Evolutionary conservation across 768 basidiomycete species (phyloP), one percentile per base, ranked within the genome.

Genomic region (Russula sp.): DNA sequence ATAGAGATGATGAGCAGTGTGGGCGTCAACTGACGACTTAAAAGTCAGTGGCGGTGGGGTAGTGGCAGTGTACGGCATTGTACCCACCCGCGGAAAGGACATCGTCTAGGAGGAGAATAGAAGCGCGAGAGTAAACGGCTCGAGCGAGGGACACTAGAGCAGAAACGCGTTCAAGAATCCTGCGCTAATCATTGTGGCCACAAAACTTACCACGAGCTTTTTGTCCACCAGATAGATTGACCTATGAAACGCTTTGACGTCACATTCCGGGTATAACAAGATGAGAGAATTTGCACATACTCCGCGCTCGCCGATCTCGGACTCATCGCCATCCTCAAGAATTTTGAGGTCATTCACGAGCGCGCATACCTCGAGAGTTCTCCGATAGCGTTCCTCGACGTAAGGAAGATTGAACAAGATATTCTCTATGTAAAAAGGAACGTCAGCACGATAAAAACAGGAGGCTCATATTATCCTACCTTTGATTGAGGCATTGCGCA

Each of bases 81-180:
- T 62, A 70, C 69, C 65, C 66, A 75, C 79, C 78, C 16, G 78
- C 78, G 22, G 77, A 81, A 58, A 83, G 71, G 57, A 93, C 91
- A 67, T 97, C 95, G 66, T 97, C 95, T 39, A 98, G 76, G 35
- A 96, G 75, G 2, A 98, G 76, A 20, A 88, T 76, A 0, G 88
- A 89, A 2, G 93, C 92, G 6, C 93, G 82, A 62, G 91, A 93
- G 74, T 97, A 95, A 27, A 97, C 86, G 8, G 94, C 93, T 47
- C 94, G 86, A 32, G 92, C 88, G 20, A 90, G 76, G 0, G 85
- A 86, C 20, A 90, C 86, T 86, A 55, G 0, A 35, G 20, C 10
- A 51, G 13, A 53, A 11, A 4, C 61, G 27, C 61, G 47, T 22
- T 39, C n/a, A 58, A 68, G n/a, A 65, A 22, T 2, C 2, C 58